phyloP scores from a whole-genome alignment of 768 basidiomycete genomes.

The Pleurotus djamor region DNA sequence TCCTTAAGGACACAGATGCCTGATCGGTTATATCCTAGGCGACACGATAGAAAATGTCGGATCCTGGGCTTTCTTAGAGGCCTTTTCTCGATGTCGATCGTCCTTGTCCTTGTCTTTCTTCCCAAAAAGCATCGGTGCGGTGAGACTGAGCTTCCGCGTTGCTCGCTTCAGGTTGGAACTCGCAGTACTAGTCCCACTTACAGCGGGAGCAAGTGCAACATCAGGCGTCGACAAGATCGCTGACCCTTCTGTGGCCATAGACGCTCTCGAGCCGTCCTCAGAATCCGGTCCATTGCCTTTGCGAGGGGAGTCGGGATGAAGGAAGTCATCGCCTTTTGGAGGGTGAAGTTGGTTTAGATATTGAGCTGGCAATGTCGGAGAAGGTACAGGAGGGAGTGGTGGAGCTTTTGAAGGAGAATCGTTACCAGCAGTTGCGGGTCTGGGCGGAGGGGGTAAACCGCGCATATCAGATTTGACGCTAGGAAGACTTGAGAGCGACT shows the following conservation, averaged over 20 bases:
- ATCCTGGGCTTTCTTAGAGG: conserved; percentile 17
- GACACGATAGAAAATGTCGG: not conserved
- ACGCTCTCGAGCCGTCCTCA: not conserved
- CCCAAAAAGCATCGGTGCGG: conserved; percentile 58
- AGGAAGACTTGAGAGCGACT: conserved; percentile 12
- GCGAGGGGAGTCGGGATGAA: not conserved
- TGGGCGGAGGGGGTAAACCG: not conserved
- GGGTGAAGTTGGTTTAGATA: not conserved
- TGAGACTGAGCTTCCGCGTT: conserved; percentile 68
- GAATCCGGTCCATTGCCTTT: not conserved
- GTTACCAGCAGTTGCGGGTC: not conserved
- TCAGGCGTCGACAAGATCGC: not conserved
- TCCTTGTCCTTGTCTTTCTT: conserved; percentile 48
- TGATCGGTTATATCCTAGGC: not conserved
- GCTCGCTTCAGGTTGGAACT: conserved; percentile 34
- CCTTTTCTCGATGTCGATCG: conserved; percentile 37
- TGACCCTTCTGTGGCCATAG: not conserved
- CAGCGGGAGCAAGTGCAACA: conserved; percentile 9
- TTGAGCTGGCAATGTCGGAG: not conserved
- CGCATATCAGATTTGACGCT: conserved; percentile 5
- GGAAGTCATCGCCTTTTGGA: not conserved
- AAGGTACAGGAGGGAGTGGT: not conserved
- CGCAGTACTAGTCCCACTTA: conserved; percentile 16
- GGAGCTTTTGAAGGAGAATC: not conserved
- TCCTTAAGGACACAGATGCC: not conserved